phyloP scores from a whole-genome alignment of 352 stramenopile genomes.

The Pythium insidiosum region DNA sequence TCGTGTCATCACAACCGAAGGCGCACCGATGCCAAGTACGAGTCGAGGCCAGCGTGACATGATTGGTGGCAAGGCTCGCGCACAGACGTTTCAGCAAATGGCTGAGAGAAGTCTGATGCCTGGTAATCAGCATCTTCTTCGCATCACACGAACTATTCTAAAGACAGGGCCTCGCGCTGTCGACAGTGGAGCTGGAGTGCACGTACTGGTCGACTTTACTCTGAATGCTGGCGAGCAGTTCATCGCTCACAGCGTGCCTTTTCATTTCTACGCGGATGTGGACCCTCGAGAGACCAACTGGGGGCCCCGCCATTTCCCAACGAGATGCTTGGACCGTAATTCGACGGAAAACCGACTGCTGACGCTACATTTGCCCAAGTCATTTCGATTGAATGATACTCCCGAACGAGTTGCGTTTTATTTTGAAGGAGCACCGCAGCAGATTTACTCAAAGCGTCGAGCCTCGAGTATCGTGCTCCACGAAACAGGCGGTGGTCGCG shows the following conservation, averaged over 20 bases:
- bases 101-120: conserved; percentile 41
- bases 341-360: conserved; percentile 34
- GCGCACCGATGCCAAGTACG: conserved; percentile 2
- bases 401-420: conserved; percentile 48
- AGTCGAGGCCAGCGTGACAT: background rate
- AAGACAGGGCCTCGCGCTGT: conserved; percentile 8
- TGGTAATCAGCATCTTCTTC: conserved; percentile 6
- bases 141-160: conserved; percentile 15
- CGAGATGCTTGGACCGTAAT: conserved; percentile 28
- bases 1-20: conserved; percentile 10
- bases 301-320: conserved; percentile 46
- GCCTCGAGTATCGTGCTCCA: conserved; percentile 42
- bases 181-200: conserved; percentile 13
- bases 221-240: conserved; percentile 72
- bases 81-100: conserved; percentile 48
- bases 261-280: conserved; percentile 53
- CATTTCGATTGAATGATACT: conserved; percentile 33
- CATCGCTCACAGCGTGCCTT: conserved; percentile 59
- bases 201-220: conserved; percentile 62
- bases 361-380: conserved; percentile 39
- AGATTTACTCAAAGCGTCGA: conserved; percentile 30
- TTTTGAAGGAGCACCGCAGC: conserved; percentile 37
- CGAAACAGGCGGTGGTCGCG: conserved; percentile 28
- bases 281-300: conserved; percentile 38
- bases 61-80: conserved; percentile 27